Evolutionary conservation across 495 filamentous ascomycete species (phyloP).

Genomic region (Antarctomyces pellizariae): DNA sequence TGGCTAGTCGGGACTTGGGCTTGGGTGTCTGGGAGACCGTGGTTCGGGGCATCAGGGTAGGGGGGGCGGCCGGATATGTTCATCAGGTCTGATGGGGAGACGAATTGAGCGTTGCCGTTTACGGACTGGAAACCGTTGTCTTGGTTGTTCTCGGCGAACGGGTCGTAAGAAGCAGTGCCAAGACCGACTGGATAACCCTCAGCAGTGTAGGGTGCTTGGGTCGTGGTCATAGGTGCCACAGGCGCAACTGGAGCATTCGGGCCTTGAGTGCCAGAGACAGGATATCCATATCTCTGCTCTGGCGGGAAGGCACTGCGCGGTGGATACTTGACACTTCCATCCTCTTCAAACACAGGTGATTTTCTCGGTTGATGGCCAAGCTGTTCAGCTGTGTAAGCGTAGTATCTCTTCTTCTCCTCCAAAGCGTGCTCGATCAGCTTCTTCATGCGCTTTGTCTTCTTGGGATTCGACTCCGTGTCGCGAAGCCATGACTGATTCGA

Average conservation of each 20-base stretch:
- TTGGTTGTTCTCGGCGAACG: slow-evolving; percentile 22
- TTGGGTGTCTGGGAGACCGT: too few relatives aligned
- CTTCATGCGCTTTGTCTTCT: slow-evolving; percentile 26
- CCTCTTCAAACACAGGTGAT: not conserved
- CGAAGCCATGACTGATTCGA: slow-evolving; percentile 65
- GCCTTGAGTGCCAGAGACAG: slow-evolving; percentile 6
- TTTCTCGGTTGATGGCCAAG: not conserved
- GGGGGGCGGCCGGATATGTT: slow-evolving; percentile 9
- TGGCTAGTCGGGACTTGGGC: too few relatives aligned
- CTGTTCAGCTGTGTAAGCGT: not conserved
- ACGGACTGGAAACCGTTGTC: slow-evolving; percentile 17
- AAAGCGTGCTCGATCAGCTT: slow-evolving; percentile 25
- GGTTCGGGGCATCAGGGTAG: slow-evolving; percentile 1
- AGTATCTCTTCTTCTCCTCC: slow-evolving; percentile 20
- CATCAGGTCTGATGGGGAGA: too few relatives aligned
- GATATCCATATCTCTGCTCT: slow-evolving; percentile 5
- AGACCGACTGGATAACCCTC: slow-evolving; percentile 4
- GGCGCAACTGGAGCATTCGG: slow-evolving; percentile 3
- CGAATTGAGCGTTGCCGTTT: too few relatives aligned
- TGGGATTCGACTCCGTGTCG: slow-evolving; percentile 22
- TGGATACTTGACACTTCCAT: slow-evolving; percentile 1
- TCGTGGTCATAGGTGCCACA: slow-evolving; percentile 1
- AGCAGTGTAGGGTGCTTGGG: not conserved
- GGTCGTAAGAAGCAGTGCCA: slow-evolving; percentile 24
- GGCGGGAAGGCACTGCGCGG: not conserved